These are phyloP conservation scores for Sporothrix pseudoabietina DNA, from an alignment of 2,329 filamentous ascomycete genomes.

Conservation along the genomic window DNA sequence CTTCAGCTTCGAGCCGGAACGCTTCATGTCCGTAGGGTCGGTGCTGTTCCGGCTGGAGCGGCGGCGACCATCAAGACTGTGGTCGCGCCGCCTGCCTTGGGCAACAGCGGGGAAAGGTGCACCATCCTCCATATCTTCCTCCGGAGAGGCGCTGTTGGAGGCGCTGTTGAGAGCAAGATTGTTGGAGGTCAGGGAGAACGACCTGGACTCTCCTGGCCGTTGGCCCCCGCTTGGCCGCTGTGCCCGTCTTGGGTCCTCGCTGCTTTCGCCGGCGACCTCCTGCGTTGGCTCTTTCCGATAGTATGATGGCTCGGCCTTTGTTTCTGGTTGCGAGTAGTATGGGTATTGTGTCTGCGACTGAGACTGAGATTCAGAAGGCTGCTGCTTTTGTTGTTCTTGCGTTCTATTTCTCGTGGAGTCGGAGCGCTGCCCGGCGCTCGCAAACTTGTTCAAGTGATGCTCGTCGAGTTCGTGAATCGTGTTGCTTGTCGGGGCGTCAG, in stretches of 20 bases:
- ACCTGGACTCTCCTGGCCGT: neutral
- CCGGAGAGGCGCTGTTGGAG: slow-evolving; percentile 32
- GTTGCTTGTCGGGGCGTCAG: slow-evolving; percentile 42
- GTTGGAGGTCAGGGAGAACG: slow-evolving; percentile 25
- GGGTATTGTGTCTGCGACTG: slow-evolving; percentile 12
- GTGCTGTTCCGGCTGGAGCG: slow-evolving; percentile 54
- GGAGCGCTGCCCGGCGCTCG: neutral
- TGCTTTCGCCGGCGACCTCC: neutral
- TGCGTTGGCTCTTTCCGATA: neutral
- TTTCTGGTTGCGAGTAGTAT: neutral
- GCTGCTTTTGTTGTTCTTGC: slow-evolving; percentile 21
- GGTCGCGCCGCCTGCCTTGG: slow-evolving; percentile 58
- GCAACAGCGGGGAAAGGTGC: slow-evolving; percentile 71
- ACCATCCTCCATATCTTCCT: slow-evolving; percentile 58
- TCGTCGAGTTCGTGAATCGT: slow-evolving; percentile 44
- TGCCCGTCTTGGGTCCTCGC: slow-evolving; percentile 1
- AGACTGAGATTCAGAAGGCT: neutral
- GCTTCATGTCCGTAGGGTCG: slow-evolving; percentile 51
- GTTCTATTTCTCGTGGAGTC: slow-evolving; percentile 1
- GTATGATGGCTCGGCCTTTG: neutral
- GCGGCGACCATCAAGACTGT: slow-evolving; percentile 51
- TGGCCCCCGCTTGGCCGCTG: slow-evolving; percentile 4
- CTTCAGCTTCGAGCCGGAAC: slow-evolving; percentile 61
- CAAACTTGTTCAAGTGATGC: slow-evolving; percentile 16
- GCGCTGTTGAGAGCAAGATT: slow-evolving; percentile 6